Conservation (phyloP, 306 rosid genomes). For the Prunus dulcis region DNA sequence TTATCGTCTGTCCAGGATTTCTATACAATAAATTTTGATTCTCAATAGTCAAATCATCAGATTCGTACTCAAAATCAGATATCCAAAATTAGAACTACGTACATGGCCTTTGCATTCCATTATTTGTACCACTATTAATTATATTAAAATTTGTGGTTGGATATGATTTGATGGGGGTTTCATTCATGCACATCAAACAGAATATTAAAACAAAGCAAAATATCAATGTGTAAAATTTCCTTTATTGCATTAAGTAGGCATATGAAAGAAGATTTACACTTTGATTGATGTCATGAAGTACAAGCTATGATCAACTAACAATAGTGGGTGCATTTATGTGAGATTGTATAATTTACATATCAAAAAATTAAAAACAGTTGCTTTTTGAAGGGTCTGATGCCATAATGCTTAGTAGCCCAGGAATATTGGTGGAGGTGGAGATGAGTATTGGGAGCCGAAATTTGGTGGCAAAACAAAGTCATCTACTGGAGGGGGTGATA, state of each 20-base stretch:
- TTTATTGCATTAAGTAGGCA: conserved; percentile 13
- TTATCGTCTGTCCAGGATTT: neutral
- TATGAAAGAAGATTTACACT: conserved; percentile 18
- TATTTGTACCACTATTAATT: neutral
- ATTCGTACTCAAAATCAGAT: neutral
- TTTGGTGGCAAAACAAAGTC: conserved; percentile 26
- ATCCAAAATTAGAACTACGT: neutral
- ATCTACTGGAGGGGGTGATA: conserved; percentile 9
- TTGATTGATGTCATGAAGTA: conserved; percentile 5
- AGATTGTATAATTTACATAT: conserved; percentile 18
- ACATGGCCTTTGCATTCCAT: neutral
- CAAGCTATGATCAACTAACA: conserved; percentile 25
- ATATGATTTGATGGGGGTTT: neutral
- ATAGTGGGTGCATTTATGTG: conserved; percentile 17
- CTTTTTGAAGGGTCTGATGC: neutral
- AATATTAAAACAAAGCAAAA: neutral
- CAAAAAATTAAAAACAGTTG: too few relatives aligned
- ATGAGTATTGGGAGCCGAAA: conserved; percentile 28
- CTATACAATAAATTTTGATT: conserved; percentile 1
- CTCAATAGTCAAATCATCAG: neutral
- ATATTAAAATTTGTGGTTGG: neutral
- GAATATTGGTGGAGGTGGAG: conserved; percentile 36
- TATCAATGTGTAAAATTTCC: neutral
- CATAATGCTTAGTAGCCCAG: conserved; percentile 26
- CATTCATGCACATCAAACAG: neutral